These are phyloP conservation scores for Camelina neglecta DNA, from an alignment of 345 rosid genomes.

Conservation along the genomic window DNA sequence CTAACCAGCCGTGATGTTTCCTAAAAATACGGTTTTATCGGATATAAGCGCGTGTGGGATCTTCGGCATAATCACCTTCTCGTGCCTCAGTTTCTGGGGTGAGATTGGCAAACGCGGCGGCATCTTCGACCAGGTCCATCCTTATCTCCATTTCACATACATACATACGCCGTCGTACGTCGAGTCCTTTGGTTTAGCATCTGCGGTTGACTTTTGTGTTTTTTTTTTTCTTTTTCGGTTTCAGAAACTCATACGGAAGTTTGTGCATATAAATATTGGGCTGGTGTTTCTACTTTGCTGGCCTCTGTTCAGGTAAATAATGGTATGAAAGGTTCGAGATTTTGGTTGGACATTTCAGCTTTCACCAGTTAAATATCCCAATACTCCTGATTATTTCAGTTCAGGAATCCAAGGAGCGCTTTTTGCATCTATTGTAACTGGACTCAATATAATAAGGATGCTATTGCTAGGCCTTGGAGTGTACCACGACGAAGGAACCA, in stretches of 20 bases:
- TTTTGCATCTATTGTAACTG: conserved; percentile 72
- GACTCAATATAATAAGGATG: conserved; percentile 71
- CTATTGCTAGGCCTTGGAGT: conserved; percentile 80
- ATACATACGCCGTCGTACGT: not conserved
- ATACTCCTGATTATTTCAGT: conserved; percentile 51
- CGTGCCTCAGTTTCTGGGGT: conserved; percentile 58
- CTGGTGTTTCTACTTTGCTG: conserved; percentile 82
- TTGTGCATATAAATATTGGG: conserved; percentile 87
- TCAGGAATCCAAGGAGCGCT: conserved; percentile 77
- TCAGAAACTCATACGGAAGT: conserved; percentile 54
- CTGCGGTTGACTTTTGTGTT: not conserved
- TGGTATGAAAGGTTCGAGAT: not conserved
- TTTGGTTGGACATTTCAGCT: not conserved
- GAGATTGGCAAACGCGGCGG: conserved; percentile 68
- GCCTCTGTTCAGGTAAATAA: conserved; percentile 47
- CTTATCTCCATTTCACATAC: not conserved
- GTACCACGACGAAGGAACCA: conserved; percentile 79
- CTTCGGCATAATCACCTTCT: conserved; percentile 50
- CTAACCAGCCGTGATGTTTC: conserved; percentile 48
- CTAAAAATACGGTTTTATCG: conserved; percentile 53
- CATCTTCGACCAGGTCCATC: conserved; percentile 63
- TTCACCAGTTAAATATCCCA: not conserved
- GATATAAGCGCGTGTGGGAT: conserved; percentile 60
- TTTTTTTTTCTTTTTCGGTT: not conserved
- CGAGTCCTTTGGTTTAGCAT: conserved; percentile 9